phyloP scores from a whole-genome alignment of 2,329 filamentous ascomycete genomes.

The Fusarium brevicatenulatum region DNA sequence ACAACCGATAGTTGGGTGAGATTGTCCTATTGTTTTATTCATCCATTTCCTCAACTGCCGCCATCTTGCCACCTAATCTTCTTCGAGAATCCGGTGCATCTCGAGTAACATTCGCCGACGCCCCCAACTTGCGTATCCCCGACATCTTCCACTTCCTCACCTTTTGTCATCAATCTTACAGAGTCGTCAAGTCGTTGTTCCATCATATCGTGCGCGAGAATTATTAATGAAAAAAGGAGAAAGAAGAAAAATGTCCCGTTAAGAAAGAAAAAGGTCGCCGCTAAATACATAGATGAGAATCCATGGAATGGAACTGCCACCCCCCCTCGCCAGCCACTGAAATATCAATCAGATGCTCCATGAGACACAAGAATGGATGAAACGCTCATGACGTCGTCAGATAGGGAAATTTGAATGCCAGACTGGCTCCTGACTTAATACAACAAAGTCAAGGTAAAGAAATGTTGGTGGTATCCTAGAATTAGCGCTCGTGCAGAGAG shows the following conservation, averaged over 20 bases:
- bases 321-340: constrained; percentile 36
- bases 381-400: constrained; percentile 44
- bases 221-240: constrained; percentile 30
- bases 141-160: constrained; percentile 2
- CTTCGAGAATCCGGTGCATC: not conserved
- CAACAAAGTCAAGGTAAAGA: constrained; percentile 36
- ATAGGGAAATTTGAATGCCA: constrained; percentile 41
- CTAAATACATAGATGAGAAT: constrained; percentile 42
- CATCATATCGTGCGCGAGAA: constrained; percentile 31
- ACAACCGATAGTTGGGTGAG: not conserved
- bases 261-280: constrained; percentile 38
- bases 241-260: constrained; percentile 34
- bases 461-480: constrained; percentile 46
- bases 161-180: constrained; percentile 33
- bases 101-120: not conserved
- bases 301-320: constrained; percentile 39
- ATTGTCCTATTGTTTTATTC: constrained; percentile 18
- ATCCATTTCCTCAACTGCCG: constrained; percentile 14
- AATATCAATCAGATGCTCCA: constrained; percentile 42
- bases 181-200: constrained; percentile 20
- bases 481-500: constrained; percentile 42
- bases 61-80: not conserved
- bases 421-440: constrained; percentile 38
- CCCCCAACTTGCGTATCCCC: not conserved
- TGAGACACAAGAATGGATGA: constrained; percentile 38